Evolutionary conservation across 2,329 filamentous ascomycete species (phyloP).

Genomic region (Ophiostoma tasmaniense): DNA sequence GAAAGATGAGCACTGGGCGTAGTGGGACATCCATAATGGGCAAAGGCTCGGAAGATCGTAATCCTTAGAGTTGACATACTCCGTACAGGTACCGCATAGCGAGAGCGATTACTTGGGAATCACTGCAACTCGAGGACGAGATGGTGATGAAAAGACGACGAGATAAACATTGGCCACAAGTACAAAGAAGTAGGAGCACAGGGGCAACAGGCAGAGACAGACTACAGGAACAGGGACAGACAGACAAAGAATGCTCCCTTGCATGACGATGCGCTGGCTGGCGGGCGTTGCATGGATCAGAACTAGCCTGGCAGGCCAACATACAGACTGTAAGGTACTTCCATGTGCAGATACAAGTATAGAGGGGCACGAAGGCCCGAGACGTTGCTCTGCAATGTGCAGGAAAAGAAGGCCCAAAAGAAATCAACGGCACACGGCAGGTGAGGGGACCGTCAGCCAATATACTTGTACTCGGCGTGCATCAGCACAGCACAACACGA

Average conservation of each 20-base stretch:
- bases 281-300: neutral
- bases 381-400: neutral
- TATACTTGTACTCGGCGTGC: neutral
- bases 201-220: neutral
- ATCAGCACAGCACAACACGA: neutral
- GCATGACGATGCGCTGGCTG: neutral
- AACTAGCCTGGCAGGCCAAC: neutral
- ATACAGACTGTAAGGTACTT: neutral
- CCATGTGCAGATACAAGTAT: neutral
- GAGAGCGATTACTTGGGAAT: neutral
- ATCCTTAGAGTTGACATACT: neutral
- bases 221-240: neutral
- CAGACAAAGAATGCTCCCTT: neutral
- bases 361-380: neutral
- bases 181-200: neutral
- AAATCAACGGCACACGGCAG: neutral
- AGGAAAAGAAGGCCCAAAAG: neutral
- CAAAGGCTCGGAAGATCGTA: neutral
- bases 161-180: neutral
- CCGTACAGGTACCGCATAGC: neutral
- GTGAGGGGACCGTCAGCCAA: neutral
- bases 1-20: neutral
- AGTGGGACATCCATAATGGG: neutral
- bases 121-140: neutral
- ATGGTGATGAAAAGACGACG: neutral